phyloP scores from a whole-genome alignment of 2,329 filamentous ascomycete genomes.

The Fusarium sp. region DNA sequence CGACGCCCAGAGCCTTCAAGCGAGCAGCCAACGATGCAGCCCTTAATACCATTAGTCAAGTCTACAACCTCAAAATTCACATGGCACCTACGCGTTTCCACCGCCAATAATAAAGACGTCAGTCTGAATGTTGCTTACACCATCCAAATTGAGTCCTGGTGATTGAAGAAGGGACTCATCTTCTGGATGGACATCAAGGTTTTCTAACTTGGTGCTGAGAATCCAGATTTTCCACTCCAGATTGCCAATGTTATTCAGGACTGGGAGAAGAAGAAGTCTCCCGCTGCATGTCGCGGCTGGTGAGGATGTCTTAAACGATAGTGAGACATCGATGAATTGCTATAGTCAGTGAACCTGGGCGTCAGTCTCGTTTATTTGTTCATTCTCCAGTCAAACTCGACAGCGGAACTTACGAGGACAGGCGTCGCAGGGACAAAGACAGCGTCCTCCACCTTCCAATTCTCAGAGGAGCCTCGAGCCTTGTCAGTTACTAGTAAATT shows the following conservation, averaged over 20 bases:
- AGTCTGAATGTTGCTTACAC: neutral
- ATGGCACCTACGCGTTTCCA: slow-evolving; percentile 19
- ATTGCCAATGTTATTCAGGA: rapidly evolving
- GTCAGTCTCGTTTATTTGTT: neutral
- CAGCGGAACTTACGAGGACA: neutral
- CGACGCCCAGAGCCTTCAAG: slow-evolving; percentile 22
- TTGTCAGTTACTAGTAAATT: neutral
- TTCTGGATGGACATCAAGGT: slow-evolving; percentile 14
- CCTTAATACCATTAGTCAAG: neutral
- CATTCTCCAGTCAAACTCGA: no score
- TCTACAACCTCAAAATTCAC: no score
- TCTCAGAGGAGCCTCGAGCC: neutral
- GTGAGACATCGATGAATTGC: slow-evolving; percentile 22
- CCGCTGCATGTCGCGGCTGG: slow-evolving; percentile 7
- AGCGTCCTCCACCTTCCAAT: slow-evolving; percentile 16
- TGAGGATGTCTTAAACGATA: slow-evolving; percentile 12
- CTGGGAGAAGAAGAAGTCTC: slow-evolving; percentile 13
- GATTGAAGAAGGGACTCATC: neutral
- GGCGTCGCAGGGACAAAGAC: slow-evolving; percentile 23
- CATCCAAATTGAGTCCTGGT: neutral
- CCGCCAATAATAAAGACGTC: slow-evolving; percentile 30
- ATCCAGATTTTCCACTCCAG: slow-evolving; percentile 34
- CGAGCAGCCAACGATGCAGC: slow-evolving; percentile 16
- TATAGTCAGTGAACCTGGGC: rapidly evolving
- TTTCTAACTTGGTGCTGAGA: slow-evolving; percentile 22